A percentile compares a stretch with the other conserved stretches of the same genome.
These are phyloP conservation scores for Penicillium sp. DNA, from an alignment of 2,329 filamentous ascomycete genomes.

Conservation along the genomic window DNA sequence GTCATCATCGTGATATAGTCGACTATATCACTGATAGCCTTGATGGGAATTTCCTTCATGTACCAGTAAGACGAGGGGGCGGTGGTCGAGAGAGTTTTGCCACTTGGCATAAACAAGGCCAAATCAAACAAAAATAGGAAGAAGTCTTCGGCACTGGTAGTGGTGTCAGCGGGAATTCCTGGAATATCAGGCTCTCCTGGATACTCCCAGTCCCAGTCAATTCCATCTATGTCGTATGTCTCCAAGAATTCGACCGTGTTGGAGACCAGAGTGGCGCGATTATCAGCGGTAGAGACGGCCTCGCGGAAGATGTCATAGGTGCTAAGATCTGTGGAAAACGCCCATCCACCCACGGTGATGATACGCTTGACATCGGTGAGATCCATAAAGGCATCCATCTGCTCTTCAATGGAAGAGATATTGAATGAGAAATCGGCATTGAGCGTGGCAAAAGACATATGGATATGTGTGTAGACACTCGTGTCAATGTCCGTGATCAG, in stretches of 20 bases:
- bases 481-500: slow-evolving; percentile 11
- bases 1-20: slow-evolving; percentile 40
- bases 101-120: slow-evolving; percentile 17
- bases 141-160: slow-evolving; percentile 31
- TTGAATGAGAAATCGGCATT: slow-evolving; percentile 28
- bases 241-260: slow-evolving; percentile 39
- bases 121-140: slow-evolving; percentile 26
- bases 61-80: slow-evolving; percentile 30
- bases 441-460: slow-evolving; percentile 34
- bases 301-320: slow-evolving; percentile 37
- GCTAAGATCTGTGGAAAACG: slow-evolving; percentile 33
- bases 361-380: slow-evolving; percentile 29
- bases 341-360: slow-evolving; percentile 44
- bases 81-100: slow-evolving; percentile 19
- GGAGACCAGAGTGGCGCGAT: slow-evolving; percentile 34
- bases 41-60: slow-evolving; percentile 28
- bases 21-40: slow-evolving; percentile 22
- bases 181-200: slow-evolving; percentile 34
- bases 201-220: slow-evolving; percentile 41
- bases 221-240: slow-evolving; percentile 38
- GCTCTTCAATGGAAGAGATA: slow-evolving; percentile 17
- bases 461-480: slow-evolving; percentile 31
- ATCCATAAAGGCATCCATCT: slow-evolving; percentile 4
- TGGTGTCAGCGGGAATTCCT: slow-evolving; percentile 28
- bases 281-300: slow-evolving; percentile 29